Evolutionary conservation across 441 rosid genomes (phyloP), one percentile per base, ranked within the genome.

Genomic region (Erodium trifolium): DNA sequence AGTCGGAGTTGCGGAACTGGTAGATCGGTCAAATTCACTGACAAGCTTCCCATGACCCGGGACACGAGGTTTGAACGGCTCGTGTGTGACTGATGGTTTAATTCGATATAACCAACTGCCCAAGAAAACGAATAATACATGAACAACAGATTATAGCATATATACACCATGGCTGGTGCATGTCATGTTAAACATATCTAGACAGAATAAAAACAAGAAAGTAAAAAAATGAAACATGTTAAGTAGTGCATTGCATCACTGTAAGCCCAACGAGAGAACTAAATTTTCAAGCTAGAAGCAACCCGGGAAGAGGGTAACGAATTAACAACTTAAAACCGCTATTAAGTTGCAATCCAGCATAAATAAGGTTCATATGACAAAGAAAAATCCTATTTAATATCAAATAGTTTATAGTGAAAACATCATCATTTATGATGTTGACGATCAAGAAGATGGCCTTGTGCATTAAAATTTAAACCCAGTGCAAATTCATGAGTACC

Each of bases 31-130:
- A 71, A 93, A 93, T 75, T 93, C 97, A 62, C 93, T 88, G 75
- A 91, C 80, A 8, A 93, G 85, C 89, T 77, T 88, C 69, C 69
- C 77, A 3, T 93, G 89, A 67, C 69, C 73, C 0, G 97, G 96
- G 1, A 73, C 70, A 6, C 92, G 85, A 14, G 91, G 85, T 83
- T 80, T 79, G 71, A 93, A 93, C 3, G 98, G 98, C 67, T 93
- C 97, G 43, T 93, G 97, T 11, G 98, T 93, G 4, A 89, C 97
- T 45, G 98, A 93, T 16, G 98, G 98, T 17, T 89, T 93, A 69
- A 93, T 85, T 75, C 98, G 83, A 76, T 93, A 91, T 1, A 93
- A 68, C 98, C 98, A 93, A 68, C 98, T 92, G 69, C 73, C 16
- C 66, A 53, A 10, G 4, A 10, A 29, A 71, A 70, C 0, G 34